Base-by-base conservation (phyloP, 257 asterid species). In the Oldenlandia corymbosa region DNA sequence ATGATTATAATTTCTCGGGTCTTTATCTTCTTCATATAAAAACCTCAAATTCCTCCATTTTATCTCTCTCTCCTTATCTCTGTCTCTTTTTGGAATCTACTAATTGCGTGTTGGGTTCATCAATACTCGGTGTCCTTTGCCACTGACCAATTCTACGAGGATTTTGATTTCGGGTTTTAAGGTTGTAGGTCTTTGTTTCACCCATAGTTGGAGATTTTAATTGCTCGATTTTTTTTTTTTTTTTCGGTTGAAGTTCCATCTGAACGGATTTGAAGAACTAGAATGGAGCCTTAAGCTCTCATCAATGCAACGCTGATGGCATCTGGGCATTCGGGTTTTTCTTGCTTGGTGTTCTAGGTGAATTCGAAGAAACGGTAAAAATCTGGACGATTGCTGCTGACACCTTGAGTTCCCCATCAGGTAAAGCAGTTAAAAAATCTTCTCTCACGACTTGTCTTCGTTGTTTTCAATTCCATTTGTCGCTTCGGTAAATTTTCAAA, bases 391-490 rank as follows among this genome's bases (percentile, higher is more conserved):
- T 48, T 1, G 16, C 31, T 21, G 24, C 27, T n/a, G 17, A 21
- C n/a, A n/a, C n/a, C n/a, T 50, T 60, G 55, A 50, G 46, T 36
- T 60, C 9, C 60, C 42, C 36, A 60, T 37, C 68, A 69, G 68
- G 73, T 69, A 41, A 41, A n/a, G n/a, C n/a, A n/a, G 31, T 24
- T 1, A 16, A 9, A 39, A 23, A 52, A 20, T n/a, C 20, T n/a
- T 12, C 0, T n/a, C 8, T 1, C 26, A 0, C 11, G 10, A 0
- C 1, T 34, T 64, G 10, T 13, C 7, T 24, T 28, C 10, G 50
- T n/a, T 4, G 28, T 13, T 37, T 58, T 56, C 43, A 17, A 42
- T 43, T 67, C 4, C 48, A 34, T 21, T 67, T 21, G 0, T 26
- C 60, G 41, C 39, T n/a, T n/a, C n/a, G n/a, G 36, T 39, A 17